Evolutionary conservation across 1,284 basidiomycete species (phyloP).

Genomic region (Stereum hirsutum): DNA sequence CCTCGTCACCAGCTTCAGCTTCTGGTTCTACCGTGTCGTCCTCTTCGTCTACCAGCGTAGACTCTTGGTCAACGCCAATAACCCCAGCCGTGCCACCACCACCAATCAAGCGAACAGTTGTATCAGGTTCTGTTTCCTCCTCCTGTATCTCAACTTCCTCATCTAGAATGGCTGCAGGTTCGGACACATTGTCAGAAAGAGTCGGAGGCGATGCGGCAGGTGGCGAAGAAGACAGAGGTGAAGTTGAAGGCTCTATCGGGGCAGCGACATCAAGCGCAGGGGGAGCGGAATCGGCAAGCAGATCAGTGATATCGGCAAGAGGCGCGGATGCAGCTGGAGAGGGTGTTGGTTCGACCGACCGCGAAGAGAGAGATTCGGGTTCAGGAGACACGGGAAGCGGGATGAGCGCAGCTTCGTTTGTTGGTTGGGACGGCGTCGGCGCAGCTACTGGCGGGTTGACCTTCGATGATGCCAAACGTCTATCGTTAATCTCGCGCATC

Average conservation of each 20-base stretch:
- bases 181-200: neutral
- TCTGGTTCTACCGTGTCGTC: neutral
- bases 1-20: constrained; percentile 1
- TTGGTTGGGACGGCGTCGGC: neutral
- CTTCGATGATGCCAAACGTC: constrained; percentile 2
- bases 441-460: neutral
- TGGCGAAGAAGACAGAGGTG: constrained; percentile 9
- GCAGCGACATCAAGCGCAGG: constrained; percentile 22
- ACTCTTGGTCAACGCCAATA: neutral
- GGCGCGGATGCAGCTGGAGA: constrained; percentile 8
- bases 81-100: constrained; percentile 24
- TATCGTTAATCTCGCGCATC: constrained; percentile 28
- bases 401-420: constrained; percentile 7
- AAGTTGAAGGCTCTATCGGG: constrained; percentile 22
- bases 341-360: constrained; percentile 7
- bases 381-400: constrained; percentile 5
- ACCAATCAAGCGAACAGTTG: constrained; percentile 50
- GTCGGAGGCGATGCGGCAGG: neutral
- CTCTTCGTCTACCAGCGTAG: constrained; percentile 4
- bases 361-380: neutral
- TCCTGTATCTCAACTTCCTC: constrained; percentile 7
- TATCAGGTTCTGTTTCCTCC: constrained; percentile 16
- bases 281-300: constrained; percentile 34
- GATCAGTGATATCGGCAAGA: constrained; percentile 27
- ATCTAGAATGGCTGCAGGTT: neutral